Percentiles rank a stretch among this genome's conserved stretches.
These are phyloP conservation scores for Carnegiea gigantea DNA, from an alignment of 179 eudicot species.

Conservation along the genomic window DNA sequence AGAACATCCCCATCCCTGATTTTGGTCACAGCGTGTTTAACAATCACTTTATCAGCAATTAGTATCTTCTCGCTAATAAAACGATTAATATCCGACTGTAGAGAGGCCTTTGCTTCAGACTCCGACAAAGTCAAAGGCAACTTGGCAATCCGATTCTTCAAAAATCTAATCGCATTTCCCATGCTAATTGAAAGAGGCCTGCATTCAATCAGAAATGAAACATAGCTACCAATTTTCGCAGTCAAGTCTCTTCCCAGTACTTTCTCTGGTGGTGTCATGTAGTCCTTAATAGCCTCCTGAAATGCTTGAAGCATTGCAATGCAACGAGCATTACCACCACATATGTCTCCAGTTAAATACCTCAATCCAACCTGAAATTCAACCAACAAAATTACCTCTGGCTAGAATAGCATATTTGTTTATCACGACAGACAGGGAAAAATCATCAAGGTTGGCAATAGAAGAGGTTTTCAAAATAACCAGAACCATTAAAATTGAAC, in stretches of 20 bases:
- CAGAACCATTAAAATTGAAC: too few species aligned
- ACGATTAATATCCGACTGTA: constrained; percentile 69
- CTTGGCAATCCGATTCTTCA: constrained; percentile 72
- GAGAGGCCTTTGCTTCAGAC: constrained; percentile 80
- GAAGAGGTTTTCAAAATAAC: not conserved
- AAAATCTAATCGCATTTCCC: constrained; percentile 95
- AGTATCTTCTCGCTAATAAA: constrained; percentile 85
- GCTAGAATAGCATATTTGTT: not conserved
- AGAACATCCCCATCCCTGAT: constrained; percentile 99
- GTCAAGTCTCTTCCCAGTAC: constrained; percentile 79
- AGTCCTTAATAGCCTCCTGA: constrained; percentile 83
- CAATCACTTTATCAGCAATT: constrained; percentile 89
- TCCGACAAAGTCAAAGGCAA: constrained; percentile 71
- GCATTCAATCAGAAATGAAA: constrained; percentile 93
- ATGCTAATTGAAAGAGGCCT: constrained; percentile 97
- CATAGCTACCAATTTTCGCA: constrained; percentile 73
- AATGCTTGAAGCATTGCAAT: constrained; percentile 99
- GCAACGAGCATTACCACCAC: constrained; percentile 96
- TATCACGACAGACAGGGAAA: not conserved
- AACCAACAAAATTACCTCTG: constrained; percentile 5
- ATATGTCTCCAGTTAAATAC: constrained; percentile 82
- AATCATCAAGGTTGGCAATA: not conserved
- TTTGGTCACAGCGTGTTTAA: constrained; percentile 90
- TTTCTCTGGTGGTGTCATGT: constrained; percentile 83
- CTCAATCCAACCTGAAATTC: constrained; percentile 87